Base-by-base conservation (phyloP, 2,329 filamentous ascomycete species). In the Trichoderma lentiforme region DNA sequence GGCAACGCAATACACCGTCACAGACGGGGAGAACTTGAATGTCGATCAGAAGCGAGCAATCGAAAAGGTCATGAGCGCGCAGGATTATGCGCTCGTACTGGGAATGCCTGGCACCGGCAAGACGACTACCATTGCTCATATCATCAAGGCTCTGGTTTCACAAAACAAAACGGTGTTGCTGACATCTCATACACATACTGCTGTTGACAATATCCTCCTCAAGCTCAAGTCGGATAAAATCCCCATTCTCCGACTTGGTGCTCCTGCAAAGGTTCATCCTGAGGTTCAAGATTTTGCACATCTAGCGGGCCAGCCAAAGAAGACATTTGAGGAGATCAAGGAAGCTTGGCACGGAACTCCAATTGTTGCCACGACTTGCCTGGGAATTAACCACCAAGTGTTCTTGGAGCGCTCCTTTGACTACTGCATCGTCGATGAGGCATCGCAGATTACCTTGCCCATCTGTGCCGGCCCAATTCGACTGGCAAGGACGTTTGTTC, bases 101-200 rank as follows among this genome's bases (percentile, higher is more conserved):
- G 96, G 96, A 32, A 99, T 99, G 96, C 96, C 96, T 2, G 96
- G 96, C 8, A 99, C 96, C 0, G 96, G 96, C 72, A 99, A 99
- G 82, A 99, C 96, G 3, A 99, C 96, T 0, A 99, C 96, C 0
- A 98, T 99, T 78, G 94, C 95, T 6, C 95, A 98, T 79, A 98
- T 99, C 76, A 98, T 99, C 77, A 91, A 93, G 58, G 93, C 95
- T 1, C 86, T 99, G 34, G 92, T 96, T 6, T 90, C 92, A 0
- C 93, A 97, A 80, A 92, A 94, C 12, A 98, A 98, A 83, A 97
- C 93, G 71, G 94, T 99, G 15, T 85, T 99, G 7, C 84, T 99
- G 53, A 97, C 96, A 0, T 98, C 95, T 0, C 98, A 98, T 80
- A 99, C 96, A 0, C 96, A 99, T 79, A 97, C 95, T 1, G 96